These are phyloP conservation scores for Solanum hybrid DNA, from an alignment of 305 asterid genomes.

Conservation along the genomic window DNA sequence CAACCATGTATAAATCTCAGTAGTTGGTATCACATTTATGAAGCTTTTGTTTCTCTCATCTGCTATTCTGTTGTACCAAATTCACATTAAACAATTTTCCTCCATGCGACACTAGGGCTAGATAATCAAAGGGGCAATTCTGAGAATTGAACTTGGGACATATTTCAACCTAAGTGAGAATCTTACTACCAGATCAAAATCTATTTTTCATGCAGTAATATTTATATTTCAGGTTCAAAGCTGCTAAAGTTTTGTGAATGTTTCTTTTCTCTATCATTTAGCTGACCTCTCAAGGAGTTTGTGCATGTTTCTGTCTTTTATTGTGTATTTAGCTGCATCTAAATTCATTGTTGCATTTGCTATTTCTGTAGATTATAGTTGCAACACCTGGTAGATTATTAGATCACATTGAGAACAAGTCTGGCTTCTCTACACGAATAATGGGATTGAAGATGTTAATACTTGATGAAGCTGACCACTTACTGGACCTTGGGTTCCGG, in stretches of 20 bases:
- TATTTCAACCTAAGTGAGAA: neutral
- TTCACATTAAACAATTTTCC: neutral
- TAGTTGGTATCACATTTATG: neutral
- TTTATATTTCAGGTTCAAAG: neutral
- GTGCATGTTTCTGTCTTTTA: neutral
- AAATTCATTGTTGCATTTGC: neutral
- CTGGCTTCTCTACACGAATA: slow-evolving; percentile 71
- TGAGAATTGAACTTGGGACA: neutral
- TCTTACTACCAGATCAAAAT: neutral
- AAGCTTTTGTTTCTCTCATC: neutral
- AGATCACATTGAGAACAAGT: slow-evolving; percentile 92
- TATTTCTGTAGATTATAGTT: slow-evolving; percentile 58
- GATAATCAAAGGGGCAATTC: neutral
- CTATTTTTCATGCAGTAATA: neutral
- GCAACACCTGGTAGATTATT: slow-evolving; percentile 96
- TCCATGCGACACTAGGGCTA: neutral
- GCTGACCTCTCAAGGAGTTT: neutral
- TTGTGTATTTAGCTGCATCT: neutral
- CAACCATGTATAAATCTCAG: neutral
- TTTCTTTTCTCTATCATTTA: neutral
- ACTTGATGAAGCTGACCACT: slow-evolving; percentile 86
- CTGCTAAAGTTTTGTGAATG: neutral
- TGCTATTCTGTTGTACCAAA: neutral
- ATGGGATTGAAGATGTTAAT: slow-evolving; percentile 86
- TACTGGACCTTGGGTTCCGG: slow-evolving; percentile 79